Evolutionary conservation across 768 basidiomycete genomes (phyloP).

Genomic region (Boletus insuetus): DNA sequence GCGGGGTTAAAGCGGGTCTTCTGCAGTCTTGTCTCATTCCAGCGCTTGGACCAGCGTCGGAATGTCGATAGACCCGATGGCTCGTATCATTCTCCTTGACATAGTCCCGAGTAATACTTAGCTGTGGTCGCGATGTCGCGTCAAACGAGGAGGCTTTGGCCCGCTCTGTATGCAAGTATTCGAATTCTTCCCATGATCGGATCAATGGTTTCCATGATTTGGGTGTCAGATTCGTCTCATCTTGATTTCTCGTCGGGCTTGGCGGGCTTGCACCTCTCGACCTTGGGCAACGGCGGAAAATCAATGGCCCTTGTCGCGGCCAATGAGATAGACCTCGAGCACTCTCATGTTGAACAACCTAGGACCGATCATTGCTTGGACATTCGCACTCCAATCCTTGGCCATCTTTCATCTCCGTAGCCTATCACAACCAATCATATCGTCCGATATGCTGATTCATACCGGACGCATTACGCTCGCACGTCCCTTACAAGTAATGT

Average conservation of each 20-base stretch:
- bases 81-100: too few relatives aligned
- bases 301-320: too few relatives aligned
- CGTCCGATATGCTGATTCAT: background rate
- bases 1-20: conserved; percentile 28
- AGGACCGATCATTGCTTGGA: background rate
- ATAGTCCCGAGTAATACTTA: too few relatives aligned
- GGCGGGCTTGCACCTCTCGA: background rate
- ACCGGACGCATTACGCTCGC: background rate
- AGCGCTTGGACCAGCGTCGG: too few relatives aligned
- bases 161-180: too few relatives aligned
- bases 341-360: too few relatives aligned
- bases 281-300: too few relatives aligned
- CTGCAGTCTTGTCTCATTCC: too few relatives aligned
- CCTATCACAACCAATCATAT: background rate
- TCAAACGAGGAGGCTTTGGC: too few relatives aligned
- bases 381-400: background rate
- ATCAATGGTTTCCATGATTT: background rate
- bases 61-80: too few relatives aligned
- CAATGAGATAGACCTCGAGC: background rate
- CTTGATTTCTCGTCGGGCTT: background rate
- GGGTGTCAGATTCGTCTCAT: too few relatives aligned
- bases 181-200: background rate
- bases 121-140: background rate
- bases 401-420: conserved; percentile 2
- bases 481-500: too few relatives aligned